phyloP scores from a whole-genome alignment of 2,329 filamentous ascomycete genomes.

The Beauveria brongniartii region DNA sequence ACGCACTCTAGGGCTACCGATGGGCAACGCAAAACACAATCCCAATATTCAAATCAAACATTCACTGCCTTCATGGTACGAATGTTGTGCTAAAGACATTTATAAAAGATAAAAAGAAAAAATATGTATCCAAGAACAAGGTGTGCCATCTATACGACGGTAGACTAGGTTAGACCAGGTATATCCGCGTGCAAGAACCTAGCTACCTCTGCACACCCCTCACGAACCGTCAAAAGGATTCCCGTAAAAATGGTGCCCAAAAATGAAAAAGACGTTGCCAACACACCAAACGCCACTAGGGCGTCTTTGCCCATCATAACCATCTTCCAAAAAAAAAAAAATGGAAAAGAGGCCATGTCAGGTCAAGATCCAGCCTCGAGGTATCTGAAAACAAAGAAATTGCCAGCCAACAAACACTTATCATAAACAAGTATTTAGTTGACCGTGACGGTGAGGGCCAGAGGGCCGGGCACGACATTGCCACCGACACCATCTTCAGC shows the following conservation, averaged over 20 bases:
- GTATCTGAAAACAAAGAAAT: constrained; percentile 5
- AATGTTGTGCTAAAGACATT: not conserved
- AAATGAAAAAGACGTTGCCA: not conserved
- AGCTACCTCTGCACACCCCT: constrained; percentile 2
- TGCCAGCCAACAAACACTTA: not conserved
- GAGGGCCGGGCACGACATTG: constrained; percentile 26
- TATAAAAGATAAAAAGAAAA: not conserved
- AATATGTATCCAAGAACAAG: constrained; percentile 12
- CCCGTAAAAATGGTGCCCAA: not conserved
- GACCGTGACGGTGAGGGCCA: constrained; percentile 24
- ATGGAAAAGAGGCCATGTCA: not conserved
- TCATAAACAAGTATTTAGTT: constrained; percentile 16
- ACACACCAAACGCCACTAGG: constrained; percentile 11
- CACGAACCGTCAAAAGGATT: not conserved
- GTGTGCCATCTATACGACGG: constrained; percentile 6
- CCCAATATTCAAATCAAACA: not conserved
- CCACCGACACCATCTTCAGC: constrained; percentile 31
- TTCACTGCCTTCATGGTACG: not conserved
- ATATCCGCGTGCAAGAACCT: not conserved
- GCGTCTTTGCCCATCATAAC: constrained; percentile 7
- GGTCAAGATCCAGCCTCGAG: constrained; percentile 9
- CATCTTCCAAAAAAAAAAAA: not conserved
- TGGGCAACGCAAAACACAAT: too few species aligned
- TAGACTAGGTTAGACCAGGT: not conserved
- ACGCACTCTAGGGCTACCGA: too few species aligned